Base-by-base conservation (phyloP, 495 filamentous ascomycete genomes). In the Penicillium longicatenatum region DNA sequence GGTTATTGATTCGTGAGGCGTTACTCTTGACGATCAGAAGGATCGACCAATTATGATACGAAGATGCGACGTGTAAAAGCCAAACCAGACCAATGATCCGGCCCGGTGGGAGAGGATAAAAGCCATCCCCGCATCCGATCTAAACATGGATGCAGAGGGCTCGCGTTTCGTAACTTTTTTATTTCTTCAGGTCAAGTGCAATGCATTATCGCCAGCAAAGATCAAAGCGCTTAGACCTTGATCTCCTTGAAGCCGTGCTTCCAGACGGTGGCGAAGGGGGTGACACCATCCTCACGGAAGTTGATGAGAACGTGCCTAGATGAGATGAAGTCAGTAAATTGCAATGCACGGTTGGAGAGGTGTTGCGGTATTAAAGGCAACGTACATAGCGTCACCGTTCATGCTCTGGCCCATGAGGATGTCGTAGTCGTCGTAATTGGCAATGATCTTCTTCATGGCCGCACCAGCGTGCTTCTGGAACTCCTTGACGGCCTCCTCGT, bases 241-340 rank as follows among this genome's bases (percentile, higher is more conserved):
- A 85, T 84, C 81, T 88, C 89, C 60, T 77, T 82, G 65, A 98
- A 79, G 64, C 94, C 95, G 75, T 97, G 88, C 85, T 97, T 97
- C 95, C 94, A 98, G 81, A 96, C 79, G 58, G 84, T 86, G 53
- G 97, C 81, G 67, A 80, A 98, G 35, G 94, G 94, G 26, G 93
- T 98, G 58, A 88, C 74, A 73, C 94, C 94, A 64, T 98, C 95
- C 70, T 95, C 93, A 67, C 93, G 92, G 82, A 96, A 98, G 81
- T 98, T 93, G 71, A 97, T 87, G 54, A 97, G 91, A 55, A 94
- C 82, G 68, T 96, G 83, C 91, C 92, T 96, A 59, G 22, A 26
- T 49, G 26, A n/a, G n/a, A n/a, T n/a, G n/a, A 47, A 43, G 39
- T 52, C 29, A 58, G 55, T 35, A 37, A 30, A 26, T 22, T 3